A percentile compares a stretch with the other conserved stretches of the same genome.
Conservation (phyloP, 495 filamentous ascomycete genomes). For the Podospora didyma region DNA sequence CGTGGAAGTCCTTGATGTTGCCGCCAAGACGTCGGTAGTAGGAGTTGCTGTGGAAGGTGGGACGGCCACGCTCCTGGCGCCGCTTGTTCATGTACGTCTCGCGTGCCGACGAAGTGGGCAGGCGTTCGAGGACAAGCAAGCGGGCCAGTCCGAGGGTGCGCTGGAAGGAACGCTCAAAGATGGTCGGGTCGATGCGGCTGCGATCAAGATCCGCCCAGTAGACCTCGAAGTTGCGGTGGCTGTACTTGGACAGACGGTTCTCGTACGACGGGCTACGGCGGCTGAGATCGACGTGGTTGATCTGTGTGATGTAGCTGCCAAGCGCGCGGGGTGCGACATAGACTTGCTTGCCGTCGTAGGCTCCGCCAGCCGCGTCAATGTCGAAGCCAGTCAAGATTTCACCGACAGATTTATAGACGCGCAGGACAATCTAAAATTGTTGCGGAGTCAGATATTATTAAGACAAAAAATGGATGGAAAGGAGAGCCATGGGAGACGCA, state of each 20-base stretch:
- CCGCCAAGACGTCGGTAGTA: constrained; percentile 33
- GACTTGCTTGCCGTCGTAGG: constrained; percentile 74
- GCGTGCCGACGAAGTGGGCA: constrained; percentile 61
- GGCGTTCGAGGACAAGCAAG: constrained; percentile 72
- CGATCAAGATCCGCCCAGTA: constrained; percentile 72
- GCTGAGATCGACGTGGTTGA: constrained; percentile 72
- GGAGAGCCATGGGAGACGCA: too few species aligned
- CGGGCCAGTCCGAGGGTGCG: constrained; percentile 72
- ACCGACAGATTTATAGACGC: constrained; percentile 73
- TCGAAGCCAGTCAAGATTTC: constrained; percentile 85
- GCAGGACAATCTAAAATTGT: constrained; percentile 67
- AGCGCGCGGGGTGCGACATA: constrained; percentile 67
- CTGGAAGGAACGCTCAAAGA: constrained; percentile 74
- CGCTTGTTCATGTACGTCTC: constrained; percentile 63
- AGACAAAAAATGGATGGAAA: too few species aligned
- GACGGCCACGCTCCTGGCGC: constrained; percentile 64
- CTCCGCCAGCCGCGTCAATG: constrained; percentile 75
- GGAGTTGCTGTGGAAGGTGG: constrained; percentile 29
- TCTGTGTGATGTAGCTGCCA: constrained; percentile 72
- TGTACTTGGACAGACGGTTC: constrained; percentile 84
- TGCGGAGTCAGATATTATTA: too few species aligned
- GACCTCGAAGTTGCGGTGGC: constrained; percentile 76
- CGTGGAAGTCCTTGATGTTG: constrained; percentile 67
- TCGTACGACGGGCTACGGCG: constrained; percentile 81
- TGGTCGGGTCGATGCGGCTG: constrained; percentile 71